phyloP scores from a whole-genome alignment of 306 rosid species.

The Bauhinia variegata region DNA sequence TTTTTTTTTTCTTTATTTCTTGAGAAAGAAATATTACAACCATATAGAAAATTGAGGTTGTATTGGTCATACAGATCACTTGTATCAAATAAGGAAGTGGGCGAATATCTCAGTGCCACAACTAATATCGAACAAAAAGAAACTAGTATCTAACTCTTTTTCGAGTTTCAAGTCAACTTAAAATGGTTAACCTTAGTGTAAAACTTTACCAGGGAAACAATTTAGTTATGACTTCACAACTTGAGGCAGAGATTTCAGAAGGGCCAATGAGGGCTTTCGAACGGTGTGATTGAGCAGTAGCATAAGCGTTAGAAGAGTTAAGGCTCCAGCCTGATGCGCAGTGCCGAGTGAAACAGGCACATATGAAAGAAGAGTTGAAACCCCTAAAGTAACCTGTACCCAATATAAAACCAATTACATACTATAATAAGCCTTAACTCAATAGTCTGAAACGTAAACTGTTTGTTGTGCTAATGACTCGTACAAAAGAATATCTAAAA shows the following conservation, averaged over 20 bases:
- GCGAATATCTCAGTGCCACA: not conserved
- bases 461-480: not conserved
- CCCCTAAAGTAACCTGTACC: constrained; percentile 75
- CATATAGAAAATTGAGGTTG: too few species aligned
- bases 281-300: constrained; percentile 73
- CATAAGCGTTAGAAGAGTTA: constrained; percentile 72
- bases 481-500: not conserved
- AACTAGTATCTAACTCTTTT: not conserved
- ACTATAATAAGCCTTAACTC: not conserved
- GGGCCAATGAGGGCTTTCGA: constrained; percentile 69
- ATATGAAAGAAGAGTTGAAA: constrained; percentile 79
- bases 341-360: constrained; percentile 84
- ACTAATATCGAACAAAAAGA: not conserved
- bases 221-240: constrained; percentile 53
- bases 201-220: not conserved
- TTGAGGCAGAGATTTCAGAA: constrained; percentile 75
- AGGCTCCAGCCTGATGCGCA: constrained; percentile 92
- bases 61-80: too few species aligned
- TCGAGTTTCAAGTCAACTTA: not conserved
- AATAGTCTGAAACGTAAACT: not conserved
- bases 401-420: constrained; percentile 14
- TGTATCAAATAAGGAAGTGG: too few species aligned
- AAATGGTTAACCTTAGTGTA: constrained; percentile 13
- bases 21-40: too few species aligned
- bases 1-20: too few species aligned